phyloP scores from a whole-genome alignment of 441 rosid species.

The Lepidium campestre region DNA sequence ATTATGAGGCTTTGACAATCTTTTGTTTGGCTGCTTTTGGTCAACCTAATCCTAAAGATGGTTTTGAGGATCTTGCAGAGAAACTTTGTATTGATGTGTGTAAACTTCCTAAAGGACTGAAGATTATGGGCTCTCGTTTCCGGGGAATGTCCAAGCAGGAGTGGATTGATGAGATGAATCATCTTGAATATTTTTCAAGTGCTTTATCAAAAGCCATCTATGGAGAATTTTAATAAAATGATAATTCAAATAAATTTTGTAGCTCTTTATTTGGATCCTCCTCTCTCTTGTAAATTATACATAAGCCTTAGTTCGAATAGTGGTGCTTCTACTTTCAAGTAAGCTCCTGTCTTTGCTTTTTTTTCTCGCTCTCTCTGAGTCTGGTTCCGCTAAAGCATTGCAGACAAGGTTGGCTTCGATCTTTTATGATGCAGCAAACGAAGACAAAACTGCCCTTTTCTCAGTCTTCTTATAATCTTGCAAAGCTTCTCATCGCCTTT shows the following conservation, averaged over 20 bases:
- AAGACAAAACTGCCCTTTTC: not conserved
- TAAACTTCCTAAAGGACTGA: slow-evolving; percentile 22
- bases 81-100: not conserved
- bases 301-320: not conserved
- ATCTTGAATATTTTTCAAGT: not conserved
- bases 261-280: not conserved
- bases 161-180: not conserved
- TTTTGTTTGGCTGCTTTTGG: slow-evolving; percentile 22
- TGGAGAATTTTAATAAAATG: too few species aligned
- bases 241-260: too few species aligned
- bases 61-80: not conserved
- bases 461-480: not conserved
- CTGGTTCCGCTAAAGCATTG: not conserved
- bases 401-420: slow-evolving; percentile 1
- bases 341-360: not conserved
- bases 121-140: slow-evolving; percentile 22
- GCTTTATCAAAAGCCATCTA: too few species aligned
- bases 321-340: not conserved
- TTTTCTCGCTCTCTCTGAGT: not conserved
- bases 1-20: not conserved
- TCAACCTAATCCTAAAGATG: not conserved
- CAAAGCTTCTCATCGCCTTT: not conserved
- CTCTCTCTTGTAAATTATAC: not conserved
- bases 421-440: not conserved
- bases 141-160: not conserved